Base-by-base conservation (phyloP, 345 rosid species). In the Eucalyptus curtisii region DNA sequence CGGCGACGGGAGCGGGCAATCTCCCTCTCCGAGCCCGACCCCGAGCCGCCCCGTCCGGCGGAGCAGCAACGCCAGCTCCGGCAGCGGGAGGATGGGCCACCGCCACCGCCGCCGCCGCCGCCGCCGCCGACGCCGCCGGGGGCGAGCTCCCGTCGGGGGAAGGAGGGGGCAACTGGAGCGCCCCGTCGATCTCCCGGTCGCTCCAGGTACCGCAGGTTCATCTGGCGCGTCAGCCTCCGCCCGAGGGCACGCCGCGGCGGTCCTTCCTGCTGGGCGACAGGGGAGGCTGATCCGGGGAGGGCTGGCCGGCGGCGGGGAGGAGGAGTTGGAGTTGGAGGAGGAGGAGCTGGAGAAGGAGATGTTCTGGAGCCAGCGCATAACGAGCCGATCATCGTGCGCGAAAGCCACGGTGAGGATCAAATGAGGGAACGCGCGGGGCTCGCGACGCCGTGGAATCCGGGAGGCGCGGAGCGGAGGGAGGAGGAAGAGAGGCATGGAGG, bases 321-420 rank as follows among this genome's bases (percentile, higher is more conserved):
- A 17, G 42, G 92, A 48, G 49, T 48, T 48, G 49, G 49, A 48
- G 49, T 13, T 47, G 52, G 52, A 76, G 7, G 92, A 91, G 2
- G 94, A 90, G 55, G 95, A 87, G 44, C 94, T 89, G 17, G 96
- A 91, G 87, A 91, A 93, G 86, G 96, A 93, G 87, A 94, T 85
- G 91, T 90, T 95, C 49, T 90, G 94, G 89, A 95, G 93, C 97
- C 99, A 97, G 90, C 97, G 99, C 99, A 96, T 97, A 87, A 42
- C 85, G 89, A 91, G 91, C 86, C 44, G 44, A 89, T 86, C 90
- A 89, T 89, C n/a, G 87, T 68, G 49, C 64, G 86, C n/a, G 52
- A 52, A 52, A 49, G 17, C 48, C 86, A 47, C 59, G 85, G 81
- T 53, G 24, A 50, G 61, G 30, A 52, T 30, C 61, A 79, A 30